Conservation (phyloP, 306 rosid genomes). For the Cercis canadensis region DNA sequence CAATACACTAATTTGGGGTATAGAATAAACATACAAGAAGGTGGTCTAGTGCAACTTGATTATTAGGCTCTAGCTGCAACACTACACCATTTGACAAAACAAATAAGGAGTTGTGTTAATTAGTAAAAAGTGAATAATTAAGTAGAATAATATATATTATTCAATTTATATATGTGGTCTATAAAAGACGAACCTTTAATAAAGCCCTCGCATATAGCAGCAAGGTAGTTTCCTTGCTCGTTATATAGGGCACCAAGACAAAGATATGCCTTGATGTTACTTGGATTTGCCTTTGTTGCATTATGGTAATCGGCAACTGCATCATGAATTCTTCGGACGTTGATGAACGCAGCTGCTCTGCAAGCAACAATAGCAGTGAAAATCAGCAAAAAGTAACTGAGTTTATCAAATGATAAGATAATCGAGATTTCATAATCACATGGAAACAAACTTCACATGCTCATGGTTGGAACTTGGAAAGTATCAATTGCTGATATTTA, state of each 20-base stretch:
- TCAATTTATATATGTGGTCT: too few relatives aligned
- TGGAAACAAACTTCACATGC: too few relatives aligned
- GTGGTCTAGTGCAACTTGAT: background rate
- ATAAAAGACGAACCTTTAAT: background rate
- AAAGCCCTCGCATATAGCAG: conserved; percentile 6
- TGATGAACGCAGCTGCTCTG: conserved; percentile 5
- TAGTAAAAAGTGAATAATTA: background rate
- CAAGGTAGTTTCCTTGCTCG: background rate
- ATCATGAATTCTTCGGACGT: background rate
- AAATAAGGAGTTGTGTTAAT: background rate
- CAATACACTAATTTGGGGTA: background rate
- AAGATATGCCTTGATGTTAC: background rate
- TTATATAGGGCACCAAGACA: conserved; percentile 1
- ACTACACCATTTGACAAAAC: background rate
- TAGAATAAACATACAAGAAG: background rate
- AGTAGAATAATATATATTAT: background rate
- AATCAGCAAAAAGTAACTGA: background rate
- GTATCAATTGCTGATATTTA: too few relatives aligned
- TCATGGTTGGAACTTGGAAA: too few relatives aligned
- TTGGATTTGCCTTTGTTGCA: background rate
- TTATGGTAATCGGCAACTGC: background rate
- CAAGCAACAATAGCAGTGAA: background rate
- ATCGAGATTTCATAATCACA: background rate
- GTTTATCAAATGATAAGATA: background rate
- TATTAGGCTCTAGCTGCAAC: conserved; percentile 9